These are phyloP conservation scores for Linum lewisii DNA, from an alignment of 345 rosid genomes.

Conservation along the genomic window DNA sequence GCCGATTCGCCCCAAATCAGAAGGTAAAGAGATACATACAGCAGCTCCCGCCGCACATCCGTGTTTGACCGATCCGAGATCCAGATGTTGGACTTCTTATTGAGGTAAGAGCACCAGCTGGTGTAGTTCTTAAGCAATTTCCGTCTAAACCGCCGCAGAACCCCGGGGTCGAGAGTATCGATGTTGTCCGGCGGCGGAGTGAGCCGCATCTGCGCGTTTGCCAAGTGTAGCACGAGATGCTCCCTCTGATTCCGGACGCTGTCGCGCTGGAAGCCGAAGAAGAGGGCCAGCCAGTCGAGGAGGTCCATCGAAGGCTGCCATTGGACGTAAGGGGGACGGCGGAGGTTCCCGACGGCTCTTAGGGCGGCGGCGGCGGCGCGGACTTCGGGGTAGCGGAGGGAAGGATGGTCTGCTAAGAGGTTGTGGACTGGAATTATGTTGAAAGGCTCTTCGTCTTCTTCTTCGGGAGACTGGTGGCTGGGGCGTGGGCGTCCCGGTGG, in stretches of 20 bases:
- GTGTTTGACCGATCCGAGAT: conserved; percentile 48
- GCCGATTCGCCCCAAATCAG: conserved; percentile 92
- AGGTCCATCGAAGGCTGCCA: conserved; percentile 81
- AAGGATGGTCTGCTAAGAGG: conserved; percentile 91
- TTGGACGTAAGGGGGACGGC: conserved; percentile 55
- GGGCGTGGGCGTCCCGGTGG: conserved; percentile 20
- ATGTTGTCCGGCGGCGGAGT: conserved; percentile 84
- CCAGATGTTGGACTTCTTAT: conserved; percentile 78
- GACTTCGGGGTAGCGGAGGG: conserved; percentile 83
- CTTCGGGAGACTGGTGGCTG: conserved; percentile 15
- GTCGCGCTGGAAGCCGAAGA: conserved; percentile 77
- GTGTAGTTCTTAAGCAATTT: conserved; percentile 69
- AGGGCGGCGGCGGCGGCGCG: conserved; percentile 87
- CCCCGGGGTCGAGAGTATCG: conserved; percentile 61
- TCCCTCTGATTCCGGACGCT: conserved; percentile 91
- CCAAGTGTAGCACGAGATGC: conserved; percentile 83
- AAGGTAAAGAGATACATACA: conserved; percentile 58
- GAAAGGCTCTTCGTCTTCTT: conserved; percentile 45
- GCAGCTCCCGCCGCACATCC: conserved; percentile 65
- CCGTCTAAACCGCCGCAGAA: conserved; percentile 60
- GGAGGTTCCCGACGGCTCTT: conserved; percentile 74
- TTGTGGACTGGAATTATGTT: conserved; percentile 89
- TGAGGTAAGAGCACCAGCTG: conserved; percentile 79
- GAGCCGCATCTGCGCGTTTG: conserved; percentile 96
- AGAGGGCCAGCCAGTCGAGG: conserved; percentile 76